Evolutionary conservation across 1,284 basidiomycete genomes (phyloP).

Genomic region (Rhodotorula sp.): DNA sequence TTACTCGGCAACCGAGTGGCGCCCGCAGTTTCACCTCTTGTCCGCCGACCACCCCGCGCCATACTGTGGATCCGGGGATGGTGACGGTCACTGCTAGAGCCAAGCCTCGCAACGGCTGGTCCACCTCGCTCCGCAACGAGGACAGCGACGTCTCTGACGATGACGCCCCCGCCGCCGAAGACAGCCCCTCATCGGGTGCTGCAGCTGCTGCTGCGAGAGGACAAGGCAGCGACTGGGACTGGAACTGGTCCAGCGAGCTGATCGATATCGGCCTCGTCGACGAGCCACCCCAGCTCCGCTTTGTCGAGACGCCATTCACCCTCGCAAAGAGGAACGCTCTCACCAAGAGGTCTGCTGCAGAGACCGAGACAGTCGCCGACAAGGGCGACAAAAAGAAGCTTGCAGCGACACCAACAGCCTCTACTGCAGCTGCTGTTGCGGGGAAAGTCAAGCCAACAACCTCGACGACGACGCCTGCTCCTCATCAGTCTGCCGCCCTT

Average conservation of each 20-base stretch:
- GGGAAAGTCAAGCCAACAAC: no score
- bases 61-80: no score
- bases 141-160: conserved; percentile 2
- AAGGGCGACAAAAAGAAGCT: not conserved
- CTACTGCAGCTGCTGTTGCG: not conserved
- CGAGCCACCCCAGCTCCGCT: conserved; percentile 21
- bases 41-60: not conserved
- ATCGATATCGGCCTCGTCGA: conserved; percentile 28
- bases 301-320: conserved; percentile 35
- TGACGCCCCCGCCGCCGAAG: not conserved
- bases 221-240: not conserved
- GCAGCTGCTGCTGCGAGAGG: not conserved
- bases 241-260: not conserved
- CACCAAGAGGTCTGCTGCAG: not conserved
- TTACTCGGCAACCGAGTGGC: not conserved
- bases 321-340: conserved; percentile 17
- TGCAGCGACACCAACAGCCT: no score
- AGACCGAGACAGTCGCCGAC: not conserved
- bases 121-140: conserved; percentile 14
- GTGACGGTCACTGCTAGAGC: not conserved
- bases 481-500: not conserved
- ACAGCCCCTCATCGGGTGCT: not conserved
- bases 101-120: conserved; percentile 4
- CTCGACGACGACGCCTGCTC: no score
- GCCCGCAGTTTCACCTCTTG: not conserved